Evolutionary conservation across 2,329 filamentous ascomycete genomes (phyloP), one percentile per base, ranked within the genome.

Genomic region (Cadophora luteo-olivacea): DNA sequence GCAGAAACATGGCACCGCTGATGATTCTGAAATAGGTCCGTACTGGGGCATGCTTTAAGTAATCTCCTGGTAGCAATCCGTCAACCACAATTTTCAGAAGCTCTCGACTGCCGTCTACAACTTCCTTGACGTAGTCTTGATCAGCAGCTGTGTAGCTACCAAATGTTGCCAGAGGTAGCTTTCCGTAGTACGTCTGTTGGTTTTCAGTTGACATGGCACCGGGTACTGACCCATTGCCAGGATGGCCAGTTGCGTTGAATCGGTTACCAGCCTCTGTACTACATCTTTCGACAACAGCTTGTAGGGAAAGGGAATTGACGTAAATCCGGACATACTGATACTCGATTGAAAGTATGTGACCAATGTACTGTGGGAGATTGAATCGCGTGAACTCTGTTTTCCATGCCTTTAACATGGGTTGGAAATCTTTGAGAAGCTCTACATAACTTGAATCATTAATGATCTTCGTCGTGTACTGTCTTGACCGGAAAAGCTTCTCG

Each of bases 301-400:
- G 96, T 1, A 99, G 83, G 1, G 94, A 94, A 1, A 99, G 84
- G 0, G 94, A 97, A 79, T 98, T 97, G 81, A 97, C 87, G 77
- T 98, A 98, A 62, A 97, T 92, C 75, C 95, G 89, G 32, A 95
- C 93, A 78, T 97, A 97, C 77, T 98, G 93, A 77, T 96, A 97
- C 81, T 99, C 96, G 72, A 98, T 97, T 8, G 89, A 91, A 36
- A 99, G 84, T 68, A 98, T 94, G 77, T 94, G 89, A 36, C 86
- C 82, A 72, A 89, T 90, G 71, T 86, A 91, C 25, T 83, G 86
- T 2, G 89, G 89, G 64, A 91, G 84, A 66, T 87, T 86, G 75
- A 92, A 91, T n/a, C 88, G 85, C 74, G 97, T 91, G 77, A 97
- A 94, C 69, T 94, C 91, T 52, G 85, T 86, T 80, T 89, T 91